A percentile compares a stretch with the other conserved stretches of the same genome.
Conservation (phyloP, 208 protist species). For the Angomonas ambiguus region DNA sequence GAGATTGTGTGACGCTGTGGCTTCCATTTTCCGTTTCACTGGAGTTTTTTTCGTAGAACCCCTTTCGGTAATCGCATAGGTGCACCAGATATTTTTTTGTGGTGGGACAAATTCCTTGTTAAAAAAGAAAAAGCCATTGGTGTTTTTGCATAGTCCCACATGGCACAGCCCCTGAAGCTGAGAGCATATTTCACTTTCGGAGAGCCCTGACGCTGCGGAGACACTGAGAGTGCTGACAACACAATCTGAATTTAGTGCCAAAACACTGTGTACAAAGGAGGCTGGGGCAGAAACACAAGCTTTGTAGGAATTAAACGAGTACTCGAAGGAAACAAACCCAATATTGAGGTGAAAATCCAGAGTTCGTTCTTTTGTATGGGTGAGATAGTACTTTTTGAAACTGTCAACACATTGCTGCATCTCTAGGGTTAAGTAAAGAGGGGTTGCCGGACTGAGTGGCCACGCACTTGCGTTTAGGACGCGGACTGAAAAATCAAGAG, state of each 20-base stretch:
- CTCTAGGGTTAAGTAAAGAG: slow-evolving; percentile 28
- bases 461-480: slow-evolving; percentile 67
- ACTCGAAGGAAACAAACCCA: slow-evolving; percentile 55
- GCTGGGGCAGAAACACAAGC: slow-evolving; percentile 64
- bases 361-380: slow-evolving; percentile 64
- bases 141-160: slow-evolving; percentile 21
- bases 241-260: slow-evolving; percentile 36
- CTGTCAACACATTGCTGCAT: slow-evolving; percentile 55
- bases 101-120: slow-evolving; percentile 31
- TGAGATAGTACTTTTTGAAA: slow-evolving; percentile 58
- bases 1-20: not conserved
- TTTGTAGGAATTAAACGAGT: slow-evolving; percentile 24
- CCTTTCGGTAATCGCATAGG: not conserved
- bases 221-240: slow-evolving; percentile 15
- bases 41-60: not conserved
- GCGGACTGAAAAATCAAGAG: slow-evolving; percentile 48
- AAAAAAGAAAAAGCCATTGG: slow-evolving; percentile 26
- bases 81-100: slow-evolving; percentile 27
- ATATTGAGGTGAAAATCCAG: slow-evolving; percentile 61
- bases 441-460: slow-evolving; percentile 44
- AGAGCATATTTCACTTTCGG: slow-evolving; percentile 19
- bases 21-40: not conserved
- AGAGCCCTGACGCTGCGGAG: slow-evolving; percentile 15
- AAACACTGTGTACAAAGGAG: slow-evolving; percentile 60
- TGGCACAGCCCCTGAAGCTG: slow-evolving; percentile 41